A percentile compares a stretch with the other conserved stretches of the same genome.
Conservation (phyloP, 805 yeast genomes). For the Candida tammaniensis region DNA sequence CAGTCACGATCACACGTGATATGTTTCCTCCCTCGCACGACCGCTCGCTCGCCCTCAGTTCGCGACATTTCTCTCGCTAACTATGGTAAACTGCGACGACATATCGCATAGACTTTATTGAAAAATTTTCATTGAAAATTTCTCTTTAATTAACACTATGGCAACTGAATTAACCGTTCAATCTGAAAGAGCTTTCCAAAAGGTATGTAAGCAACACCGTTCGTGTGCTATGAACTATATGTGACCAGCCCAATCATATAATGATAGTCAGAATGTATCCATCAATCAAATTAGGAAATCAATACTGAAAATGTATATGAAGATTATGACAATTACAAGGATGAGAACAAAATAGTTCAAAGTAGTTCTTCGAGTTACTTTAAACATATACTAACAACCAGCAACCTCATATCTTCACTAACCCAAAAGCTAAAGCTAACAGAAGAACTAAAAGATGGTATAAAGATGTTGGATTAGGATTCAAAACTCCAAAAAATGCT, state of each 20-base stretch:
- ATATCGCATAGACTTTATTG: conserved; percentile 3
- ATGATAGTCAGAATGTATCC: neutral
- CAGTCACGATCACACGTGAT: too few species aligned
- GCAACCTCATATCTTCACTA: conserved; percentile 99
- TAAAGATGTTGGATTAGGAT: conserved; percentile 99
- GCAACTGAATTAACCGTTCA: conserved; percentile 99
- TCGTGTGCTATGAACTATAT: too few species aligned
- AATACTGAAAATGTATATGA: neutral
- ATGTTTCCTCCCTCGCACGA: conserved; percentile 1
- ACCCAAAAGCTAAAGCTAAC: conserved; percentile 99
- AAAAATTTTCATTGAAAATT: conserved; percentile 16
- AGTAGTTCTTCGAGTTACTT: neutral
- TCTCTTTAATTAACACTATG: conserved; percentile 53
- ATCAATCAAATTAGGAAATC: too few species aligned
- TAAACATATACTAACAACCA: conserved; percentile 24
- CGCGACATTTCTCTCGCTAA: neutral
- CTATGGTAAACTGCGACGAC: conserved; percentile 1
- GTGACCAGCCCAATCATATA: neutral
- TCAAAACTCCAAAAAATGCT: conserved; percentile 99
- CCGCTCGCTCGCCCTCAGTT: neutral
- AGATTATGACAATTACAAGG: neutral
- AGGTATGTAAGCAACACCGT: too few species aligned
- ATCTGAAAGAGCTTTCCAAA: conserved; percentile 99
- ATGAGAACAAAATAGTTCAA: neutral
- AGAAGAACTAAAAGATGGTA: conserved; percentile 99